Evolutionary conservation across 768 basidiomycete species (phyloP).

Genomic region (Naganishia antarctica): DNA sequence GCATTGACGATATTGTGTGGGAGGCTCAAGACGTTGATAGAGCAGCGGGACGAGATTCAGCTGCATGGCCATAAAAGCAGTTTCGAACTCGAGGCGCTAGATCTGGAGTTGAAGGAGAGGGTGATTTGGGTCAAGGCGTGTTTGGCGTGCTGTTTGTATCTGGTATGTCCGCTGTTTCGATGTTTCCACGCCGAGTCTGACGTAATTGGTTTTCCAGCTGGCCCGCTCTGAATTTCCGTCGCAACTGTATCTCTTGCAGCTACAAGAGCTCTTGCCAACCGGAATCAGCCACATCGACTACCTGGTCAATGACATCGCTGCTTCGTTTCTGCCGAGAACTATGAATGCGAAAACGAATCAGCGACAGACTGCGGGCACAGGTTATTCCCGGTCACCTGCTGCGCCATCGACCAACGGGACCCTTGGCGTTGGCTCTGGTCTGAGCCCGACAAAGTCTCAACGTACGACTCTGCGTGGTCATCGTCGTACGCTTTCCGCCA

Average conservation of each 20-base stretch:
- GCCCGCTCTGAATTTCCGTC: slow-evolving; percentile 13
- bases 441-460: slow-evolving; percentile 10
- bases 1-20: slow-evolving; percentile 3
- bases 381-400: neutral
- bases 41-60: slow-evolving; percentile 11
- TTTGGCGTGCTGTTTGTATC: slow-evolving; percentile 17
- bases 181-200: too few species aligned
- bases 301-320: slow-evolving; percentile 10
- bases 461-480: neutral
- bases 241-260: slow-evolving; percentile 16
- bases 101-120: neutral
- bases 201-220: slow-evolving; percentile 10
- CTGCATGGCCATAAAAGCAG: neutral
- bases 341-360: neutral
- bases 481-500: slow-evolving; percentile 1
- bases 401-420: neutral
- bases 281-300: slow-evolving; percentile 18
- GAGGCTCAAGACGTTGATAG: slow-evolving; percentile 7
- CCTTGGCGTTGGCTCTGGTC: too few species aligned
- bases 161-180: neutral
- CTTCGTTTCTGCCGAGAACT: neutral
- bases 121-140: slow-evolving; percentile 17
- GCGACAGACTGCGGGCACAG: neutral
- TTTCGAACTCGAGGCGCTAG: neutral
- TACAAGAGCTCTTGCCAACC: slow-evolving; percentile 9